A percentile compares a stretch with the other conserved stretches of the same genome.
Conservation (phyloP, 352 stramenopile genomes). For the Phytopythium boreale region DNA sequence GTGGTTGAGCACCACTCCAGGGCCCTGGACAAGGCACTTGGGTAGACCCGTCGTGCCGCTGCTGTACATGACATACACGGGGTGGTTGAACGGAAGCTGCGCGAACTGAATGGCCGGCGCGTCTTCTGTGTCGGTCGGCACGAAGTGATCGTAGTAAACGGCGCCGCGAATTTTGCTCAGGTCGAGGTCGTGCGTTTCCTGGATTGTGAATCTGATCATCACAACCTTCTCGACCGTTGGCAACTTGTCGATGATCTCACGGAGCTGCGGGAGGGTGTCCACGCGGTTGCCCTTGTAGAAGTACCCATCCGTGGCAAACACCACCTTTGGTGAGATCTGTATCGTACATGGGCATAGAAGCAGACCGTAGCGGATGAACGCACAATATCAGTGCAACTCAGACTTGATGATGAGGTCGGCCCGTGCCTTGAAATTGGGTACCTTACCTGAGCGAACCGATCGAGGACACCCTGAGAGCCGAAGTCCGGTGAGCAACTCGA, state of each 20-base stretch:
- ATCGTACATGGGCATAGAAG: not conserved
- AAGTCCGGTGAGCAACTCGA: conserved; percentile 88
- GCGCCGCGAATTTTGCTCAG: conserved; percentile 51
- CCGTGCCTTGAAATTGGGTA: no score
- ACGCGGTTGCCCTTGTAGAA: conserved; percentile 78
- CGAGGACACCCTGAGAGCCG: conserved; percentile 73
- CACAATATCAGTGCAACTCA: not conserved
- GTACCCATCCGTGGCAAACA: conserved; percentile 73
- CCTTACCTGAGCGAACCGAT: conserved; percentile 69
- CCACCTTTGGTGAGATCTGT: conserved; percentile 69
- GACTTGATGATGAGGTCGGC: not conserved
- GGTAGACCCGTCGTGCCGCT: conserved; percentile 82
- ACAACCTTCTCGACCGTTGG: conserved; percentile 63
- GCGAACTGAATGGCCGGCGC: conserved; percentile 48
- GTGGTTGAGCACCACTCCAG: conserved; percentile 73
- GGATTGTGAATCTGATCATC: conserved; percentile 62
- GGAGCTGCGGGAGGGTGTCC: conserved; percentile 55
- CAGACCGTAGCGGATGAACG: no score
- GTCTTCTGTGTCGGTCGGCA: conserved; percentile 24
- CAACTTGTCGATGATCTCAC: conserved; percentile 58
- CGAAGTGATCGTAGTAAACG: conserved; percentile 54
- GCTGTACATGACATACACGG: conserved; percentile 88
- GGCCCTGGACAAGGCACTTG: conserved; percentile 86
- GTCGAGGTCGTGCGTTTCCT: conserved; percentile 48
- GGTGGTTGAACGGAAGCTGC: conserved; percentile 82